Percentiles rank a stretch among this genome's conserved stretches.
phyloP scores from a whole-genome alignment of 2,329 filamentous ascomycete genomes.

The Xylaria multiplex region DNA sequence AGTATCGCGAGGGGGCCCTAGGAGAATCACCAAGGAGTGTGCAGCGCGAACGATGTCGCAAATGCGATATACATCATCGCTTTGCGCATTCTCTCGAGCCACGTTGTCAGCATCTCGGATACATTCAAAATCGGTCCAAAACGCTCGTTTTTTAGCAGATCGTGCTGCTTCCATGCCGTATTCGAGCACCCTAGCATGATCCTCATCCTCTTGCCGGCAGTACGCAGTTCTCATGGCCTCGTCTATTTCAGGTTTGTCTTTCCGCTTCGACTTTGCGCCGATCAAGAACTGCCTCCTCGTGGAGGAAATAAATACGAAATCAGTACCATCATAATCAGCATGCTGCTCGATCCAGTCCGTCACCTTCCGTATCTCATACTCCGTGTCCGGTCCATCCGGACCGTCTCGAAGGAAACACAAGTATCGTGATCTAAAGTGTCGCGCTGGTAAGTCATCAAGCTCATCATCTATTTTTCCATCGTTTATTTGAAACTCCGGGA shows the following conservation, averaged over 20 bases:
- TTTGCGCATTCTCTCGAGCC: slow-evolving; percentile 44
- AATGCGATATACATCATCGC: slow-evolving; percentile 53
- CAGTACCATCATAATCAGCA: slow-evolving; percentile 41
- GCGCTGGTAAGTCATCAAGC: slow-evolving; percentile 26
- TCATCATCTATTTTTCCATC: slow-evolving; percentile 11
- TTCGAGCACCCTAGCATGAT: slow-evolving; percentile 46
- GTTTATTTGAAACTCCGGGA: background rate
- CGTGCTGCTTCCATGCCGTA: slow-evolving; percentile 53
- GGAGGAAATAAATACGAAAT: slow-evolving; percentile 55
- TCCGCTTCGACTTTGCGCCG: slow-evolving; percentile 40
- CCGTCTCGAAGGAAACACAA: slow-evolving; percentile 43
- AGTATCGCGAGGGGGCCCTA: slow-evolving; percentile 47
- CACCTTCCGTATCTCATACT: slow-evolving; percentile 42
- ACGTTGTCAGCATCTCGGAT: slow-evolving; percentile 50
- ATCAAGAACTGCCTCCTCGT: slow-evolving; percentile 53
- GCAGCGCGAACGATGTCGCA: slow-evolving; percentile 58
- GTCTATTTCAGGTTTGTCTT: slow-evolving; percentile 27
- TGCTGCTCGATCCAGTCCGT: slow-evolving; percentile 40
- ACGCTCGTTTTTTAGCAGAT: slow-evolving; percentile 51
- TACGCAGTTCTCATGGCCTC: slow-evolving; percentile 37
- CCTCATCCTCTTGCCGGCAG: slow-evolving; percentile 36
- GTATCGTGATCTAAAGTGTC: slow-evolving; percentile 36
- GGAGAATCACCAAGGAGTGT: slow-evolving; percentile 54
- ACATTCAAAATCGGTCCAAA: slow-evolving; percentile 57
- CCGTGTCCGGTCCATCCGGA: slow-evolving; percentile 4